These are phyloP conservation scores for Nannizziopsis arthrosporioides DNA, from an alignment of 2,329 filamentous ascomycete species.

Conservation along the genomic window DNA sequence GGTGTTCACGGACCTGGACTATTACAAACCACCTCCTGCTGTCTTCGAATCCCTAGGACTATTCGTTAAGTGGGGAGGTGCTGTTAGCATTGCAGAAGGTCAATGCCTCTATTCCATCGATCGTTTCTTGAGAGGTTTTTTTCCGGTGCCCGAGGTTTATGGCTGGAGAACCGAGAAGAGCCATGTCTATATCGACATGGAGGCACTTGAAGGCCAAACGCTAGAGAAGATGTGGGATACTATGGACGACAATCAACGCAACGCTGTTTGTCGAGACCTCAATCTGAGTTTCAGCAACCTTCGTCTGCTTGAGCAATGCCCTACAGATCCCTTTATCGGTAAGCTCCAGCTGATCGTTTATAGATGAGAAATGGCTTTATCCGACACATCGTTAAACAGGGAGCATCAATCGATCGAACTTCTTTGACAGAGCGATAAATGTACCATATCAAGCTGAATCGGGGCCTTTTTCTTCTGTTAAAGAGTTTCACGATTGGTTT, in stretches of 20 bases:
- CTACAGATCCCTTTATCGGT: slow-evolving; percentile 22
- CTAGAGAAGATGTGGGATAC: slow-evolving; percentile 22
- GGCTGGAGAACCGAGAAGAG: slow-evolving; percentile 23
- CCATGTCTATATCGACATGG: slow-evolving; percentile 27
- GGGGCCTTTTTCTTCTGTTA: slow-evolving; percentile 23
- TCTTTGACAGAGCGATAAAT: slow-evolving; percentile 19
- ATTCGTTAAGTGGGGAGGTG: slow-evolving; percentile 26
- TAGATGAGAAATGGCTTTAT: not conserved
- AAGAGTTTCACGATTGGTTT: slow-evolving; percentile 26
- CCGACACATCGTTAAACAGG: slow-evolving; percentile 8
- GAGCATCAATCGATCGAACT: slow-evolving; percentile 14
- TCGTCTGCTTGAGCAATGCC: slow-evolving; percentile 21
- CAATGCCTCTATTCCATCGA: slow-evolving; percentile 23
- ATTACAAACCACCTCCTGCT: slow-evolving; percentile 15
- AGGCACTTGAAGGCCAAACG: slow-evolving; percentile 21
- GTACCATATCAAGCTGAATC: slow-evolving; percentile 17
- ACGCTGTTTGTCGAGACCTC: slow-evolving; percentile 16
- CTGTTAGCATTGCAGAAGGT: slow-evolving; percentile 21
- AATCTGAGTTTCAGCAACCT: slow-evolving; percentile 17
- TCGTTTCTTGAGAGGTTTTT: slow-evolving; percentile 15
- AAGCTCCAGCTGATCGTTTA: slow-evolving; percentile 5
- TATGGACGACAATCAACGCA: slow-evolving; percentile 14
- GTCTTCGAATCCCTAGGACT: slow-evolving; percentile 23
- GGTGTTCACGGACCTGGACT: not conserved
- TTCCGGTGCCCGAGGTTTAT: slow-evolving; percentile 30